Conservation (phyloP, 495 filamentous ascomycete species). For the Hyaloscypha variabilis region DNA sequence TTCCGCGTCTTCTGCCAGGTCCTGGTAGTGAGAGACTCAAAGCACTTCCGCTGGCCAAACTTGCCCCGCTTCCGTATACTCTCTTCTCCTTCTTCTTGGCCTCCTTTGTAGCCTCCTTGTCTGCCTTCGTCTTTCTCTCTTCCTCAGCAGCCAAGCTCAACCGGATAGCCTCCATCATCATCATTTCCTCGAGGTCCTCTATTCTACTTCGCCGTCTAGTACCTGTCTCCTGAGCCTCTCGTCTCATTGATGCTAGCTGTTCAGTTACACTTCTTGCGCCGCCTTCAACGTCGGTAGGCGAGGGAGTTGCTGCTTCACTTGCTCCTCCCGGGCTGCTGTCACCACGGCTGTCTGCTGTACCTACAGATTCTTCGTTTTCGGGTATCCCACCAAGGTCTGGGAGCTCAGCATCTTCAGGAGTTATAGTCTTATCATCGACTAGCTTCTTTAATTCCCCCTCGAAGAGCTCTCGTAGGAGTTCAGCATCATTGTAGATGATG, state of each 20-base stretch:
- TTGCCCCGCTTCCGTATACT: slow-evolving; percentile 47
- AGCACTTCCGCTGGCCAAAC: slow-evolving; percentile 53
- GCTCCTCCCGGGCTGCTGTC: slow-evolving; percentile 22
- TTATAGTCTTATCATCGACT: no score
- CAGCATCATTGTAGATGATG: no score
- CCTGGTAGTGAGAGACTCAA: slow-evolving; percentile 48
- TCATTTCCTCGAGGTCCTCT: slow-evolving; percentile 94
- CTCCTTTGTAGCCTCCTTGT: slow-evolving; percentile 79
- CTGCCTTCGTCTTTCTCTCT: slow-evolving; percentile 74
- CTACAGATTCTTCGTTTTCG: no score
- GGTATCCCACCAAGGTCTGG: no score
- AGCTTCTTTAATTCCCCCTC: no score
- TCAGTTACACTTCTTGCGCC: slow-evolving; percentile 31
- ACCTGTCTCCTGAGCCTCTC: slow-evolving; percentile 25
- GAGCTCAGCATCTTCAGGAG: no score
- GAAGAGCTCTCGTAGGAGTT: no score
- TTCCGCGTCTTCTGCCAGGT: slow-evolving; percentile 53
- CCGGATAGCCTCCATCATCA: slow-evolving; percentile 96
- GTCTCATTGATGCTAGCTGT: slow-evolving; percentile 15
- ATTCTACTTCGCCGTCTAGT: slow-evolving; percentile 65
- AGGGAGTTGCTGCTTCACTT: slow-evolving; percentile 38
- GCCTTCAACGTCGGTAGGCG: slow-evolving; percentile 31
- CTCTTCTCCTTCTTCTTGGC: slow-evolving; percentile 65
- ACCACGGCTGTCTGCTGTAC: no score
- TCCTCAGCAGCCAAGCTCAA: slow-evolving; percentile 89